Evolutionary conservation across 2,329 filamentous ascomycete genomes (phyloP).

Genomic region (Spiromastix sp.): DNA sequence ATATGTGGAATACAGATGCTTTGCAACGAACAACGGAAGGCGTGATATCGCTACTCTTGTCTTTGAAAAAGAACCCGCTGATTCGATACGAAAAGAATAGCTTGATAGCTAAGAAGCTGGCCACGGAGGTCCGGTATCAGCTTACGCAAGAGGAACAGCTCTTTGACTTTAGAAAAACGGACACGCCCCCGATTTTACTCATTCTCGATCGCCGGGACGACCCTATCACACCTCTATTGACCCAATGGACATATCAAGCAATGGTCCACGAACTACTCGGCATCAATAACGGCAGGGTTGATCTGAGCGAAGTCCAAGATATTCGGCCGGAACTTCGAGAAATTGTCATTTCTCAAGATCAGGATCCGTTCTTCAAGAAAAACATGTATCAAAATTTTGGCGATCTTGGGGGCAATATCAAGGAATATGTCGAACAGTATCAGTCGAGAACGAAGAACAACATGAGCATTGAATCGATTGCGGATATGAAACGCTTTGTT

Average conservation of each 20-base stretch:
- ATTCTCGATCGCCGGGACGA: slow-evolving; percentile 88
- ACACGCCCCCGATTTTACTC: slow-evolving; percentile 86
- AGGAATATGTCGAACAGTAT: slow-evolving; percentile 98
- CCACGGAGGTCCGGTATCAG: slow-evolving; percentile 81
- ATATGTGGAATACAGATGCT: slow-evolving; percentile 84
- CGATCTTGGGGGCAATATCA: slow-evolving; percentile 89
- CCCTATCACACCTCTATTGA: slow-evolving; percentile 84
- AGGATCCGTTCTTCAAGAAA: slow-evolving; percentile 98
- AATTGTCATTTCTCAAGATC: slow-evolving; percentile 89
- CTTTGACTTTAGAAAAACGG: slow-evolving; percentile 90
- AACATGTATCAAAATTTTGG: slow-evolving; percentile 99
- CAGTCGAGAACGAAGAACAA: slow-evolving; percentile 95
- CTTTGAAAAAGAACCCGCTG: slow-evolving; percentile 91
- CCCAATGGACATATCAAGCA: slow-evolving; percentile 99
- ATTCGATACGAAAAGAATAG: slow-evolving; percentile 92
- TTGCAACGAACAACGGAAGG: slow-evolving; percentile 82
- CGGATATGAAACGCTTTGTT: slow-evolving; percentile 98
- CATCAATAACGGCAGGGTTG: slow-evolving; percentile 88
- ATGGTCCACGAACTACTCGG: slow-evolving; percentile 97
- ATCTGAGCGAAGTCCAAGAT: slow-evolving; percentile 73
- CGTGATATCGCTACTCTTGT: slow-evolving; percentile 69
- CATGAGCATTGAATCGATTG: slow-evolving; percentile 91
- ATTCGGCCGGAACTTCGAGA: slow-evolving; percentile 80
- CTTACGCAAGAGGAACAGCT: slow-evolving; percentile 93
- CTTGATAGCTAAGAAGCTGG: slow-evolving; percentile 79